Percentiles rank a stretch among this genome's conserved stretches.
phyloP scores from a whole-genome alignment of 2,329 filamentous ascomycete genomes.

The Alternaria arbusti region DNA sequence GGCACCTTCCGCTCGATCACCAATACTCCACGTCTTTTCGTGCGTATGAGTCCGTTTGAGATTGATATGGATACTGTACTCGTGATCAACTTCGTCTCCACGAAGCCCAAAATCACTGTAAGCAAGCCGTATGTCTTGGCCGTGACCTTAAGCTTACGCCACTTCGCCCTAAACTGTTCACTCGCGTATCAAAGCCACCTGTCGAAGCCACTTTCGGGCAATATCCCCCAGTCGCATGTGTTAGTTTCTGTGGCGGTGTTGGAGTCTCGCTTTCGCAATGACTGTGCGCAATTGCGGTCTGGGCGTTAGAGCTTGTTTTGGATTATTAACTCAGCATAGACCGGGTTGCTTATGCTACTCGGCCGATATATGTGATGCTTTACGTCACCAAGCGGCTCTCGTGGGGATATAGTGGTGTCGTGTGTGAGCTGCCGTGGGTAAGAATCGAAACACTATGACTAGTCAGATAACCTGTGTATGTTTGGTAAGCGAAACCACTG shows the following conservation, averaged over 20 bases:
- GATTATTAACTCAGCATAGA: neutral
- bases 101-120: neutral
- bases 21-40: too few relatives aligned
- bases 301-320: neutral
- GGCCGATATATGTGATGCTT: neutral
- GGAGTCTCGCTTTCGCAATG: neutral
- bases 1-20: neutral
- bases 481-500: too few relatives aligned
- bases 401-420: neutral
- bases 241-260: neutral
- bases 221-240: neutral
- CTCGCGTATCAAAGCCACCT: neutral
- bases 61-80: neutral
- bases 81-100: neutral
- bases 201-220: too few relatives aligned
- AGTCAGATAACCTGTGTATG: too few relatives aligned
- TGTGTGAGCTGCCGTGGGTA: neutral
- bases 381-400: neutral
- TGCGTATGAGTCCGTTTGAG: neutral
- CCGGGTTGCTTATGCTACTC: neutral
- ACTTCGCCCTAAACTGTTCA: neutral
- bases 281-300: neutral
- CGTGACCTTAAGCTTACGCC: slow-evolving; percentile 4
- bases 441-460: neutral
- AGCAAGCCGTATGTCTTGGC: slow-evolving; percentile 16